These are phyloP conservation scores for Hygrocybe punicea DNA, from an alignment of 768 basidiomycete genomes.

Conservation along the genomic window DNA sequence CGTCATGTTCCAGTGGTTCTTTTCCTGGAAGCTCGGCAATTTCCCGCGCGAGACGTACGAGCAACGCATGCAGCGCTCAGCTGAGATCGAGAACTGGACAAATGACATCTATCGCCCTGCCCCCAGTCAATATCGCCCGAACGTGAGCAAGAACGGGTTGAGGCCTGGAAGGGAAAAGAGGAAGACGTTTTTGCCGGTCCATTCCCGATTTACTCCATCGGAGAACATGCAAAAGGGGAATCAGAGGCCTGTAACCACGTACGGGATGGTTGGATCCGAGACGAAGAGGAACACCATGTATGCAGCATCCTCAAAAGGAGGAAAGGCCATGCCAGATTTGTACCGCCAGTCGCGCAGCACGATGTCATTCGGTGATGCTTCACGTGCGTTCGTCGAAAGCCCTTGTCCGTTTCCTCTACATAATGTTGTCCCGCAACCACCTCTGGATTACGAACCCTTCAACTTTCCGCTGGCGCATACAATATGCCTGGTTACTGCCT, in stretches of 20 bases:
- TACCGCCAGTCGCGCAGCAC: slow-evolving; percentile 78
- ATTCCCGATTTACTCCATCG: slow-evolving; percentile 72
- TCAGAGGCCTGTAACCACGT: slow-evolving; percentile 58
- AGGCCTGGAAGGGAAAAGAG: slow-evolving; percentile 49
- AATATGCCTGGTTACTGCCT: slow-evolving; percentile 96
- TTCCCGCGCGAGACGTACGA: slow-evolving; percentile 92
- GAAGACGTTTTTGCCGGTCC: slow-evolving; percentile 63
- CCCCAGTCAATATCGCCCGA: slow-evolving; percentile 86
- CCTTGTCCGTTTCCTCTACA: slow-evolving; percentile 91
- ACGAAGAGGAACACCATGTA: slow-evolving; percentile 60
- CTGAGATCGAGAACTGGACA: slow-evolving; percentile 95
- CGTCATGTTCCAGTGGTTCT: slow-evolving; percentile 96
- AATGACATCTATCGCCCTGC: slow-evolving; percentile 94
- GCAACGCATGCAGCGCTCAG: slow-evolving; percentile 82
- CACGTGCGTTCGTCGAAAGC: slow-evolving; percentile 53
- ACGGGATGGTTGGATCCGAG: slow-evolving; percentile 58
- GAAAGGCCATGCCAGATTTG: slow-evolving; percentile 72
- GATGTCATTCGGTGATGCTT: slow-evolving; percentile 63
- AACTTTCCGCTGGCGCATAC: slow-evolving; percentile 92
- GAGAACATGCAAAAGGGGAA: slow-evolving; percentile 55
- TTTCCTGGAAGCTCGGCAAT: slow-evolving; percentile 90
- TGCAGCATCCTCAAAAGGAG: slow-evolving; percentile 41
- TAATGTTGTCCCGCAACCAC: slow-evolving; percentile 90
- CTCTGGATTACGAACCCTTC: slow-evolving; percentile 90
- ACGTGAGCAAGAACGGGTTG: slow-evolving; percentile 71